A percentile compares a stretch with the other conserved stretches of the same genome.
These are phyloP conservation scores for Salix koriyanagi DNA, from an alignment of 345 rosid species.

Conservation along the genomic window DNA sequence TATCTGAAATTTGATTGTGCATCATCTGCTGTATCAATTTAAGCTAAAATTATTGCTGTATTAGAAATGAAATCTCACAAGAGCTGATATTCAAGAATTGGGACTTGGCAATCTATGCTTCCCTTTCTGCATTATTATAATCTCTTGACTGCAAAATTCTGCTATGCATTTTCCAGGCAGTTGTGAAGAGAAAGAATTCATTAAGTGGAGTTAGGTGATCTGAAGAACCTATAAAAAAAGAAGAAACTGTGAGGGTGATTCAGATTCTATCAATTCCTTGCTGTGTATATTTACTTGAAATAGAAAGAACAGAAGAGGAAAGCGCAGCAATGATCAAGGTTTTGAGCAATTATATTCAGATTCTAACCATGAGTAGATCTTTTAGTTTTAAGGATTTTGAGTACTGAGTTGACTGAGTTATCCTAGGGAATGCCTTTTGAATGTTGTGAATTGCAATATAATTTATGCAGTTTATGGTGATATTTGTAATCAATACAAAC, in stretches of 20 bases:
- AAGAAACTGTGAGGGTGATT: neutral
- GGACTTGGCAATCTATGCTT: neutral
- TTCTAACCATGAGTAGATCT: no score
- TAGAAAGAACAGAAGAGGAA: no score
- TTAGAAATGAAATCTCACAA: neutral
- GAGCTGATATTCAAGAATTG: neutral
- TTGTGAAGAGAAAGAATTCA: slow-evolving; percentile 38
- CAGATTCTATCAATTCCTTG: neutral
- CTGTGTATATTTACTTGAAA: no score
- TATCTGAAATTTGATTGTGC: neutral
- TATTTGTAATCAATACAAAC: no score
- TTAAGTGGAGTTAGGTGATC: slow-evolving; percentile 36
- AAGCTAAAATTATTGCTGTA: neutral
- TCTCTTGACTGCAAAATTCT: neutral
- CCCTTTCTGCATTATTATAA: neutral
- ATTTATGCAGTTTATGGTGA: neutral
- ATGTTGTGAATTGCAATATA: neutral
- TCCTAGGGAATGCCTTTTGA: neutral
- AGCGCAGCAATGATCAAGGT: no score
- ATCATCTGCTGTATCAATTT: neutral
- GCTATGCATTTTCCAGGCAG: slow-evolving; percentile 22
- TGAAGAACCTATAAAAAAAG: slow-evolving; percentile 22
- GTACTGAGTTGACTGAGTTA: neutral
- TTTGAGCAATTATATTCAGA: no score
- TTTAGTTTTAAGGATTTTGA: no score